Percentiles rank a stretch among this genome's conserved stretches.
Conservation (phyloP, 1,284 basidiomycete species). For the Neotropicomus parvogracilis region DNA sequence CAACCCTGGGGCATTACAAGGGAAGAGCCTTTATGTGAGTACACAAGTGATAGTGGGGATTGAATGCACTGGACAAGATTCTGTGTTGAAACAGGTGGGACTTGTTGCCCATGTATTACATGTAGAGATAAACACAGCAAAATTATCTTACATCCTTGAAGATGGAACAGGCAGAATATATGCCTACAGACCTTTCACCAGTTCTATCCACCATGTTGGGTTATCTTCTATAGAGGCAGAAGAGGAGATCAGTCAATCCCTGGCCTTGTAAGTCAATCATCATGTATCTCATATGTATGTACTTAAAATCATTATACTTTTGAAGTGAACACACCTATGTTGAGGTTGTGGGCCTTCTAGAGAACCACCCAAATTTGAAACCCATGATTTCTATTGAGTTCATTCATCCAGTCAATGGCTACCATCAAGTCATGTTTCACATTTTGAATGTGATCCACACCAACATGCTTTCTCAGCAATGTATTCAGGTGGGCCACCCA, state of each 20-base stretch:
- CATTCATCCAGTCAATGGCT: slow-evolving; percentile 17
- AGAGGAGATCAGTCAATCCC: slow-evolving; percentile 9
- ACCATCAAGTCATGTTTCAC: slow-evolving; percentile 30
- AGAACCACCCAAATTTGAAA: background rate
- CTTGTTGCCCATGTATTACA: slow-evolving; percentile 26
- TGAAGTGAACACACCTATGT: slow-evolving; percentile 23
- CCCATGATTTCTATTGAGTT: slow-evolving; percentile 10
- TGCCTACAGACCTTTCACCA: slow-evolving; percentile 11
- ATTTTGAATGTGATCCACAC: slow-evolving; percentile 21
- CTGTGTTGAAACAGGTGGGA: slow-evolving; percentile 16
- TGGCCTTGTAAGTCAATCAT: slow-evolving; percentile 18
- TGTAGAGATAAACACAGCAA: background rate
- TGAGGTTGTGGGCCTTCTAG: slow-evolving; percentile 10
- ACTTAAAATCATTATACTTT: background rate
- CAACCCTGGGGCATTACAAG: slow-evolving; percentile 14
- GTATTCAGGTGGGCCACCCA: slow-evolving; percentile 12
- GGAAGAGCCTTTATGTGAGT: slow-evolving; percentile 19
- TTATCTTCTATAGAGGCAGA: slow-evolving; percentile 7
- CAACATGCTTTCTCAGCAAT: slow-evolving; percentile 6
- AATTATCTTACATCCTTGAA: slow-evolving; percentile 20
- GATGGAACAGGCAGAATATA: slow-evolving; percentile 31
- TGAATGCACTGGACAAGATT: too few relatives aligned
- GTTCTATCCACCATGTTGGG: background rate
- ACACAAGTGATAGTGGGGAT: too few relatives aligned
- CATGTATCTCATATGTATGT: background rate